Percentiles rank a stretch among this genome's conserved stretches.
These are phyloP conservation scores for Neurospora sp. DNA, from an alignment of 495 filamentous ascomycete genomes.

Conservation along the genomic window DNA sequence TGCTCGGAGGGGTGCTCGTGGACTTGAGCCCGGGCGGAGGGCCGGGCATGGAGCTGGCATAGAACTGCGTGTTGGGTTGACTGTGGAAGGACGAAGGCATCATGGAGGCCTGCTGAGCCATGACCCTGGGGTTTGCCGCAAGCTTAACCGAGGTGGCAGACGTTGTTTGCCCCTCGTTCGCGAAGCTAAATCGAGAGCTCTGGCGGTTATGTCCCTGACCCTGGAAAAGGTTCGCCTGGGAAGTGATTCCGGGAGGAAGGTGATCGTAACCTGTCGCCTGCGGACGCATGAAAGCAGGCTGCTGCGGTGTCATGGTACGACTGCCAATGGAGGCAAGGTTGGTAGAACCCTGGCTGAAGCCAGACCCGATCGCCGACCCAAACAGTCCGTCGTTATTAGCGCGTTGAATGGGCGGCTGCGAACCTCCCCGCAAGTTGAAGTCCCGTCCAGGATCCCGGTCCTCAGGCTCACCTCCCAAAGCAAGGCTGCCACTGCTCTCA, in stretches of 20 bases:
- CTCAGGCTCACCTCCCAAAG: slow-evolving; percentile 85
- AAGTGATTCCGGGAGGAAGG: slow-evolving; percentile 36
- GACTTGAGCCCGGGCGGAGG: slow-evolving; percentile 94
- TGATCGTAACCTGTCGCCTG: slow-evolving; percentile 51
- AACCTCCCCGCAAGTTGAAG: slow-evolving; percentile 40
- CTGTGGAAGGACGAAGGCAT: slow-evolving; percentile 63
- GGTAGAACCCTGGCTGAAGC: slow-evolving; percentile 39
- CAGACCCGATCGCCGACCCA: slow-evolving; percentile 41
- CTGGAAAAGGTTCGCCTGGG: slow-evolving; percentile 52
- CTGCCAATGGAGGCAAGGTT: slow-evolving; percentile 42
- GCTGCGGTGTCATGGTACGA: slow-evolving; percentile 74
- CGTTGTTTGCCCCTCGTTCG: slow-evolving; percentile 54
- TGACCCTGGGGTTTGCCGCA: slow-evolving; percentile 68
- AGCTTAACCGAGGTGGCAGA: slow-evolving; percentile 69
- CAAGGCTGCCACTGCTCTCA: slow-evolving; percentile 72
- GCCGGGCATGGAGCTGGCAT: slow-evolving; percentile 63
- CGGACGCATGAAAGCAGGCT: slow-evolving; percentile 56
- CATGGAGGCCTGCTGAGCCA: slow-evolving; percentile 83
- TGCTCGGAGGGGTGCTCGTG: slow-evolving; percentile 80
- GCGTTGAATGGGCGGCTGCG: slow-evolving; percentile 69
- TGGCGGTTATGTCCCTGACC: slow-evolving; percentile 75
- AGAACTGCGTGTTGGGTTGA: slow-evolving; percentile 54
- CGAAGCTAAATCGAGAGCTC: slow-evolving; percentile 80
- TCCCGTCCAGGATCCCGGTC: slow-evolving; percentile 50
- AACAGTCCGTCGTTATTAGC: slow-evolving; percentile 43